Evolutionary conservation across 2,329 filamentous ascomycete genomes (phyloP).

Genomic region (Orbilia quercus): DNA sequence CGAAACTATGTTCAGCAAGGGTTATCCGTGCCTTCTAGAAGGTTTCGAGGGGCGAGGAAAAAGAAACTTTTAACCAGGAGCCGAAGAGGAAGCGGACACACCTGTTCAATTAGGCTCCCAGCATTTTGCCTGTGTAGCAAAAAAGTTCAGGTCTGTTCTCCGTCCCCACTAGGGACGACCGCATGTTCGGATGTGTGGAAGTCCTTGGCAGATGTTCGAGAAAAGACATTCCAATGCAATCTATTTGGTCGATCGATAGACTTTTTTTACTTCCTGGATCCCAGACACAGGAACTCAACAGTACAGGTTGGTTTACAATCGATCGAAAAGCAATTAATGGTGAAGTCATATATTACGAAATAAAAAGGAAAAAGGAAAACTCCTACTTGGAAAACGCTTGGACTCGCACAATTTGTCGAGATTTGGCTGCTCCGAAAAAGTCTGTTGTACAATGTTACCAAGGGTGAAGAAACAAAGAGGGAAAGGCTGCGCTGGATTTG

Average conservation of each 20-base stretch:
- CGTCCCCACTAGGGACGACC: slow-evolving; percentile 47
- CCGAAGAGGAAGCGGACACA: slow-evolving; percentile 55
- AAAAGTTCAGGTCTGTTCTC: slow-evolving; percentile 48
- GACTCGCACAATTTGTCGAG: slow-evolving; percentile 26
- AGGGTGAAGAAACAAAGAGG: slow-evolving; percentile 3
- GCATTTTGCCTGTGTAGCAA: slow-evolving; percentile 56
- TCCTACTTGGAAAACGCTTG: slow-evolving; percentile 30
- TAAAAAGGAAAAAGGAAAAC: slow-evolving; percentile 3
- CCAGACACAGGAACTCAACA: slow-evolving; percentile 7
- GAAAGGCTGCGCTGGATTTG: slow-evolving; percentile 39
- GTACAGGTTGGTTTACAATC: not conserved
- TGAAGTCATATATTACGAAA: slow-evolving; percentile 52
- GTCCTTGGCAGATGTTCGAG: slow-evolving; percentile 53
- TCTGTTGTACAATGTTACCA: slow-evolving; percentile 9
- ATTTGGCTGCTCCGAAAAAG: slow-evolving; percentile 9
- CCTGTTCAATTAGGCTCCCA: slow-evolving; percentile 57
- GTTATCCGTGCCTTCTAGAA: slow-evolving; percentile 56
- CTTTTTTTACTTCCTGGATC: slow-evolving; percentile 26
- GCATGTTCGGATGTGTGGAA: slow-evolving; percentile 52
- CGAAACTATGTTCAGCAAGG: slow-evolving; percentile 42
- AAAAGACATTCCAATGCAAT: slow-evolving; percentile 39
- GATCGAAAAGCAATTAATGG: slow-evolving; percentile 15
- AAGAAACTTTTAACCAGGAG: slow-evolving; percentile 56
- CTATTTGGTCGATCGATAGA: slow-evolving; percentile 26
- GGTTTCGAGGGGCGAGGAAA: slow-evolving; percentile 46